These are phyloP conservation scores for Paracamarosporium sp. DNA, from an alignment of 2,329 filamentous ascomycete species.

Conservation along the genomic window DNA sequence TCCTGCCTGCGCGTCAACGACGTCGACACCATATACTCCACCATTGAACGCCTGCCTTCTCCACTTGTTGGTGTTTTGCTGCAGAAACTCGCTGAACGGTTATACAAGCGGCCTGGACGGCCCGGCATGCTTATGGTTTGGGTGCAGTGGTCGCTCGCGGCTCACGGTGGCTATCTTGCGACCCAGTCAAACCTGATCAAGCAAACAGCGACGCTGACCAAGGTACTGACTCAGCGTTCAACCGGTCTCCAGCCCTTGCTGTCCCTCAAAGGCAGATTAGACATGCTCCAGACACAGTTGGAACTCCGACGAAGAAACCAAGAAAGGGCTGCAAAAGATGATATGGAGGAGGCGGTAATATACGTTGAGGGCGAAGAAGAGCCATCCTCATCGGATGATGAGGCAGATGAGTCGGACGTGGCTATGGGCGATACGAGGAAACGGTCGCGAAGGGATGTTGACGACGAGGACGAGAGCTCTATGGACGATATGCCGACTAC, in stretches of 20 bases:
- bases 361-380: slow-evolving; percentile 86
- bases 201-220: slow-evolving; percentile 78
- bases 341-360: slow-evolving; percentile 75
- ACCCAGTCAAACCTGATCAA: slow-evolving; percentile 83
- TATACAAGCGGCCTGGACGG: slow-evolving; percentile 86
- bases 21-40: slow-evolving; percentile 78
- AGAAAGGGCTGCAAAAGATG: slow-evolving; percentile 61
- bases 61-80: slow-evolving; percentile 80
- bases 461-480: slow-evolving; percentile 47
- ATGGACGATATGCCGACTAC: slow-evolving; percentile 65
- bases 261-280: slow-evolving; percentile 90
- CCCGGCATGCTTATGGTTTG: slow-evolving; percentile 91
- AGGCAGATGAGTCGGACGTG: slow-evolving; percentile 43
- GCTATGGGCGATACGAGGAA: slow-evolving; percentile 25
- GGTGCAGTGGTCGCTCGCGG: slow-evolving; percentile 93
- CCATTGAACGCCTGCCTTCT: slow-evolving; percentile 89
- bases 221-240: slow-evolving; percentile 86
- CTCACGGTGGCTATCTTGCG: slow-evolving; percentile 89
- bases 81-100: slow-evolving; percentile 81
- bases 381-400: slow-evolving; percentile 54
- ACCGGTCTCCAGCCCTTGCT: slow-evolving; percentile 82
- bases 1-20: slow-evolving; percentile 87
- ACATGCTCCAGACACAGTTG: slow-evolving; percentile 92
- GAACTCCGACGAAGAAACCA: slow-evolving; percentile 76
- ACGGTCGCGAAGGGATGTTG: slow-evolving; percentile 29